Evolutionary conservation across 2,329 filamentous ascomycete species (phyloP), one percentile per base, ranked within the genome.

Genomic region (Diaporthe vaccinii): DNA sequence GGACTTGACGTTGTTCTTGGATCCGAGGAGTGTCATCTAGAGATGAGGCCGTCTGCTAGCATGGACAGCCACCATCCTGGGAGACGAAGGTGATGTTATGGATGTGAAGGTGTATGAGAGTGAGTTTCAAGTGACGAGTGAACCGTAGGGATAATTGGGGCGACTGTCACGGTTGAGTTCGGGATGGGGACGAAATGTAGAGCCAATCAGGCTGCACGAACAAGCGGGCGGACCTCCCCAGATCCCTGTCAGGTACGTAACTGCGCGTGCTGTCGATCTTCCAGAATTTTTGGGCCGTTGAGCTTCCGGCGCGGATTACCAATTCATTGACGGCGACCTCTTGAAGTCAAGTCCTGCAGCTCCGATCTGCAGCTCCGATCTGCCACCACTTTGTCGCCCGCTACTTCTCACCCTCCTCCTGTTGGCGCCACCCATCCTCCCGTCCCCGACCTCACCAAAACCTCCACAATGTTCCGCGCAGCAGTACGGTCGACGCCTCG

Each of bases 391-490:
- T 25, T 2, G 12, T 25, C 51, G 76, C 44, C 44, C 67, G n/a
- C 62, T 28, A 36, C 59, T 25, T 67, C 58, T 75, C 76, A 51
- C 36, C 75, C 72, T 58, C 77, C 71, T 78, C 1, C 15, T 36
- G 25, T 68, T 76, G 75, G 78, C 72, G 51, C 69, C 67, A 69
- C 28, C 44, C 72, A 61, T 59, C 36, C 22, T 71, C 70, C 22
- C 25, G 36, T 65, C 72, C 41, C 74, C 69, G 6, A n/a, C 14
- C 44, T 10, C 12, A 49, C 6, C 71, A 71, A 3, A 14, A n/a
- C 12, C 25, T n/a, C 76, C 74, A 72, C 74, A 61, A 91, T 91
- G 89, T 90, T 89, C 78, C 88, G 89, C 82, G 82, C 86, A 79
- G 85, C 87, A 69, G 79, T 89, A 79, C 85, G 88, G 79, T 84